A percentile compares a stretch with the other conserved stretches of the same genome.
Conservation (phyloP, 2,329 filamentous ascomycete genomes). For the Lasiodiplodia sp. region DNA sequence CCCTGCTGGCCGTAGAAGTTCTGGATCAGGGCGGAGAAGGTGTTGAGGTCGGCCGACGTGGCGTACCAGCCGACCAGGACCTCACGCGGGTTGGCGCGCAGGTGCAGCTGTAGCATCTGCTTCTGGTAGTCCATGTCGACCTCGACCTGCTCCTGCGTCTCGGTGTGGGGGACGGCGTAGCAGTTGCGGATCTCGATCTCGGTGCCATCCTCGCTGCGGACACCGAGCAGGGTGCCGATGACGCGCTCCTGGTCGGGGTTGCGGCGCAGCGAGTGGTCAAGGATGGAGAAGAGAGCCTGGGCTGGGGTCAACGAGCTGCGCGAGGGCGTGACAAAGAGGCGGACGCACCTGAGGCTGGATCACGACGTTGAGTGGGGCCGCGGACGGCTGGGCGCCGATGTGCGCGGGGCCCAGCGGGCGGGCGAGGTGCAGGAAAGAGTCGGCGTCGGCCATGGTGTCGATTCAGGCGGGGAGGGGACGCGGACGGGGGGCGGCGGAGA, state of each 20-base stretch:
- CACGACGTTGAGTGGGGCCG: slow-evolving; percentile 90
- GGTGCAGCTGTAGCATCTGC: slow-evolving; percentile 94
- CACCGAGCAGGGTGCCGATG: slow-evolving; percentile 93
- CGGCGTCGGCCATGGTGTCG: slow-evolving; percentile 78
- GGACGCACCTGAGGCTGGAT: slow-evolving; percentile 88
- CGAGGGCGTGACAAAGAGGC: background rate
- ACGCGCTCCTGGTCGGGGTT: slow-evolving; percentile 93
- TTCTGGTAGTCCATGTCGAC: slow-evolving; percentile 99
- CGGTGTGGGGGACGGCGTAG: slow-evolving; percentile 98
- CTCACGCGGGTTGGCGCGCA: slow-evolving; percentile 93
- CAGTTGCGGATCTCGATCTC: slow-evolving; percentile 95
- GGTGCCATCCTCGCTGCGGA: slow-evolving; percentile 93
- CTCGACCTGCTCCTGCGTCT: slow-evolving; percentile 98
- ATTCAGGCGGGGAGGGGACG: slow-evolving; percentile 11
- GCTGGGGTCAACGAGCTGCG: slow-evolving; percentile 20
- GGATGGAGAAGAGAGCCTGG: slow-evolving; percentile 69
- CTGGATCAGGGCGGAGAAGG: slow-evolving; percentile 97
- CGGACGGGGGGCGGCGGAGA: slow-evolving; percentile 21
- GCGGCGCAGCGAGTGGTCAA: slow-evolving; percentile 92
- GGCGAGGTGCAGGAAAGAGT: slow-evolving; percentile 93
- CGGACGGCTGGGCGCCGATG: slow-evolving; percentile 81
- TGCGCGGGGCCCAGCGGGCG: slow-evolving; percentile 85
- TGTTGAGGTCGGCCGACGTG: slow-evolving; percentile 95
- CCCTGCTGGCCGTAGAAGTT: slow-evolving; percentile 99
- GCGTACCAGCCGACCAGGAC: slow-evolving; percentile 98